phyloP scores from a whole-genome alignment of 2,329 filamentous ascomycete species.

The Tetracladium maxilliforme region DNA sequence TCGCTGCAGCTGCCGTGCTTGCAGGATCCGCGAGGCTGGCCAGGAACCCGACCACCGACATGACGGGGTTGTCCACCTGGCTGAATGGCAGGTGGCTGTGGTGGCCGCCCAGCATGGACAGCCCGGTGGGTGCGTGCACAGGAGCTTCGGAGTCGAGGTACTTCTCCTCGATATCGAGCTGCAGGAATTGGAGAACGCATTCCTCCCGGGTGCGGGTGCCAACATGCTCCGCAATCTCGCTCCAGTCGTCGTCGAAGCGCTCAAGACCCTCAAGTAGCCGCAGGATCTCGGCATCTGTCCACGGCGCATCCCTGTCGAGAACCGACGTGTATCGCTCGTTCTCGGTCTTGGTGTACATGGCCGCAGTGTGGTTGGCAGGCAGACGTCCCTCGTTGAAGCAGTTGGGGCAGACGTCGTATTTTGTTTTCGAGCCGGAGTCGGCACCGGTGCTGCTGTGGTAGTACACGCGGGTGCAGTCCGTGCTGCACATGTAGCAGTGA shows the following conservation, averaged over 20 bases:
- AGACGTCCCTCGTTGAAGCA: constrained; percentile 80
- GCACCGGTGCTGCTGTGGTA: constrained; percentile 48
- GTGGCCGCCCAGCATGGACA: constrained; percentile 55
- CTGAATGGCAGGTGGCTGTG: constrained; percentile 78
- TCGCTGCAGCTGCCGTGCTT: constrained; percentile 80
- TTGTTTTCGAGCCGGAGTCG: constrained; percentile 32
- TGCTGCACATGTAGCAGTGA: constrained; percentile 82
- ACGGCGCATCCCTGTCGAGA: constrained; percentile 74
- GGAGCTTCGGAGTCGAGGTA: constrained; percentile 69
- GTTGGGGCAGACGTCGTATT: constrained; percentile 81
- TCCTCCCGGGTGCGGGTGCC: constrained; percentile 85
- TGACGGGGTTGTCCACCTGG: constrained; percentile 87
- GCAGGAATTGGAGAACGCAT: constrained; percentile 91
- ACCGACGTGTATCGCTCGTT: constrained; percentile 69
- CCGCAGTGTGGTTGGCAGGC: constrained; percentile 61
- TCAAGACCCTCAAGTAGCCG: constrained; percentile 82
- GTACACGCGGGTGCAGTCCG: constrained; percentile 66
- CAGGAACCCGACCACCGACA: constrained; percentile 91
- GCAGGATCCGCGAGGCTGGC: constrained; percentile 82
- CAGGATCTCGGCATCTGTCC: constrained; percentile 84
- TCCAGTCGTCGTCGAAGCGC: constrained; percentile 92
- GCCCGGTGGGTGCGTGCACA: constrained; percentile 37
- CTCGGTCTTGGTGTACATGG: constrained; percentile 79
- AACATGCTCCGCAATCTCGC: constrained; percentile 81
- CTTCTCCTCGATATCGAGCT: constrained; percentile 94